Percentiles rank a stretch among this genome's conserved stretches.
phyloP scores from a whole-genome alignment of 73 alveolate species.

The Urostyla sp. region DNA sequence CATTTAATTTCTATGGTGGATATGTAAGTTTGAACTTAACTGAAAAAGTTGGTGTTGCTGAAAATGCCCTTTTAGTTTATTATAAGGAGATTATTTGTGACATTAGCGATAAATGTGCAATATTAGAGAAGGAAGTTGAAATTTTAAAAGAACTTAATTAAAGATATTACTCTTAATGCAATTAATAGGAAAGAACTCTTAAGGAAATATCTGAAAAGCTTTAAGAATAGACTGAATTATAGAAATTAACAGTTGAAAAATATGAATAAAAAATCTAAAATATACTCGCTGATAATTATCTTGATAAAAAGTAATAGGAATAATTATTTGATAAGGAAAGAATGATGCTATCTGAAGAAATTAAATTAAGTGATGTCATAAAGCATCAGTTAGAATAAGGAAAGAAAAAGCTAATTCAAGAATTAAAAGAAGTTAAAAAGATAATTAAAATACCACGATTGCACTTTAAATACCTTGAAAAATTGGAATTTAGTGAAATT shows the following conservation, averaged over 20 bases:
- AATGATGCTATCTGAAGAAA: slow-evolving; percentile 31
- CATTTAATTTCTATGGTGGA: slow-evolving; percentile 41
- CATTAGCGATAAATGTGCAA: slow-evolving; percentile 1
- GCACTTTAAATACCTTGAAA: slow-evolving; percentile 64
- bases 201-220: not conserved
- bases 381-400: slow-evolving; percentile 6
- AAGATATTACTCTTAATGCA: slow-evolving; percentile 1
- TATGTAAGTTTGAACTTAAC: slow-evolving; percentile 28
- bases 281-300: slow-evolving; percentile 22
- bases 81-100: slow-evolving; percentile 21
- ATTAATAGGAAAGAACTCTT: not conserved
- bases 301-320: slow-evolving; percentile 32
- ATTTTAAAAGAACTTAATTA: slow-evolving; percentile 19
- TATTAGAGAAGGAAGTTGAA: slow-evolving; percentile 5
- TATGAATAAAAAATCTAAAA: slow-evolving; percentile 5
- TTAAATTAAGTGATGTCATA: slow-evolving; percentile 46
- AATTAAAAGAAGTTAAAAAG: slow-evolving; percentile 56
- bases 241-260: not conserved
- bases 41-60: slow-evolving; percentile 17
- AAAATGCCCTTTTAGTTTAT: slow-evolving; percentile 12
- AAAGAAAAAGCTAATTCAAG: slow-evolving; percentile 44
- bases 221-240: not conserved
- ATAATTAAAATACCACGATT: slow-evolving; percentile 64
- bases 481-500: slow-evolving; percentile 56
- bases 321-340: slow-evolving; percentile 28